A percentile compares a stretch with the other conserved stretches of the same genome.
phyloP scores from a whole-genome alignment of 2,329 filamentous ascomycete species.

The Ophiostoma tasmaniense region DNA sequence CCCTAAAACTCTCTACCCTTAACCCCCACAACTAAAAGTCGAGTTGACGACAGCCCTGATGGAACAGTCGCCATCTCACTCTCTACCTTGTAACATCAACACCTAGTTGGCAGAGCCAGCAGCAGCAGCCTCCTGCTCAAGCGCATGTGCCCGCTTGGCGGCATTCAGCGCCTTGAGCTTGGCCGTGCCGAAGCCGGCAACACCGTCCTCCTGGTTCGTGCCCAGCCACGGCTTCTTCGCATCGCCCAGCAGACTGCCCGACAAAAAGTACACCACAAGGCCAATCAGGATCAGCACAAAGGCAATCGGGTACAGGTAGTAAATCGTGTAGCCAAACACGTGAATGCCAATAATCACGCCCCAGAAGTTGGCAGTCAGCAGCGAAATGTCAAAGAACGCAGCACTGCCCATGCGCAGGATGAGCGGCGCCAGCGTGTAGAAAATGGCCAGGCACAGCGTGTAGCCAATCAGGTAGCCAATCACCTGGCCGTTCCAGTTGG shows the following conservation, averaged over 20 bases:
- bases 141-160: slow-evolving; percentile 36
- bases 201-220: slow-evolving; percentile 70
- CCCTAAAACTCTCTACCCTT: not conserved
- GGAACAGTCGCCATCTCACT: no score
- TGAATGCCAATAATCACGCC: slow-evolving; percentile 84
- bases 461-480: slow-evolving; percentile 84
- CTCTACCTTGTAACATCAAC: not conserved
- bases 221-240: slow-evolving; percentile 93
- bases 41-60: not conserved
- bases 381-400: slow-evolving; percentile 92
- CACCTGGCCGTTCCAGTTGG: slow-evolving; percentile 58
- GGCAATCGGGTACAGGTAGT: slow-evolving; percentile 90
- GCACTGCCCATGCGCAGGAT: slow-evolving; percentile 84
- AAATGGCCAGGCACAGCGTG: slow-evolving; percentile 71
- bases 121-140: slow-evolving; percentile 17
- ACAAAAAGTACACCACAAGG: slow-evolving; percentile 78
- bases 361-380: slow-evolving; percentile 96
- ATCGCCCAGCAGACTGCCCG: slow-evolving; percentile 74
- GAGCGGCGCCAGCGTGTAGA: slow-evolving; percentile 81
- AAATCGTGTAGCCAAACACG: slow-evolving; percentile 71
- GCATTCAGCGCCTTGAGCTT: slow-evolving; percentile 63
- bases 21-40: not conserved
- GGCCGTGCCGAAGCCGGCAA: slow-evolving; percentile 75
- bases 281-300: slow-evolving; percentile 89
- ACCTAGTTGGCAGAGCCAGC: not conserved